Conservation (phyloP, 2,329 filamentous ascomycete genomes). For the Colletotrichum tofieldiae region DNA sequence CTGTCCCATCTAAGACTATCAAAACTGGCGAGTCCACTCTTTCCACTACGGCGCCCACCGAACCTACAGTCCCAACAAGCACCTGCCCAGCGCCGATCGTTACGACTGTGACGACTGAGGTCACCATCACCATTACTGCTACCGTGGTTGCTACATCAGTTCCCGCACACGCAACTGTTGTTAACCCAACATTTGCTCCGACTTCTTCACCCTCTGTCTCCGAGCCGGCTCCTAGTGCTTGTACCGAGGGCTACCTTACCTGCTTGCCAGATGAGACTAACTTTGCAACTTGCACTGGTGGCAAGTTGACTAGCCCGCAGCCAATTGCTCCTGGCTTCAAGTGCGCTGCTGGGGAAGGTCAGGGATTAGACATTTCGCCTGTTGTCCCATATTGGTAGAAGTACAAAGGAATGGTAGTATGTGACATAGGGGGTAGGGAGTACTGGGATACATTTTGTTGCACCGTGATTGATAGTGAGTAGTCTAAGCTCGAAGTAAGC, state of each 20-base stretch:
- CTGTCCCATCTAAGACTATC: background rate
- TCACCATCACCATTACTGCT: slow-evolving; percentile 43
- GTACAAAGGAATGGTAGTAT: too few relatives aligned
- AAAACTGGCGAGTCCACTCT: too few relatives aligned
- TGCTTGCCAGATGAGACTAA: slow-evolving; percentile 27
- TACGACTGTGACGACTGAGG: slow-evolving; percentile 39
- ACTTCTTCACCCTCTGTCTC: background rate
- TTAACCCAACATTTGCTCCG: background rate
- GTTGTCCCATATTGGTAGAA: background rate
- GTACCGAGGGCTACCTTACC: slow-evolving; percentile 29
- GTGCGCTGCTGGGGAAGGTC: slow-evolving; percentile 22
- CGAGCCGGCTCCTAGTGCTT: background rate
- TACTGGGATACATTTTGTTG: background rate
- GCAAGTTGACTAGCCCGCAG: slow-evolving; percentile 31
- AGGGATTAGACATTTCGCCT: slow-evolving; percentile 32
- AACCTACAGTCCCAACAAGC: background rate
- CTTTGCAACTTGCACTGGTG: slow-evolving; percentile 39
- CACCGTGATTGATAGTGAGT: background rate
- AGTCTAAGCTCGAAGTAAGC: background rate
- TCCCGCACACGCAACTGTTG: background rate
- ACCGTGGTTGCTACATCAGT: background rate
- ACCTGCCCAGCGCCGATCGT: background rate
- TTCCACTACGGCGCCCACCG: background rate
- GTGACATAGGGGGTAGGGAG: background rate
- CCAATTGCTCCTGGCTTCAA: slow-evolving; percentile 38